These are phyloP conservation scores for Apiospora kogelbergensis DNA, from an alignment of 2,329 filamentous ascomycete genomes.

Conservation along the genomic window DNA sequence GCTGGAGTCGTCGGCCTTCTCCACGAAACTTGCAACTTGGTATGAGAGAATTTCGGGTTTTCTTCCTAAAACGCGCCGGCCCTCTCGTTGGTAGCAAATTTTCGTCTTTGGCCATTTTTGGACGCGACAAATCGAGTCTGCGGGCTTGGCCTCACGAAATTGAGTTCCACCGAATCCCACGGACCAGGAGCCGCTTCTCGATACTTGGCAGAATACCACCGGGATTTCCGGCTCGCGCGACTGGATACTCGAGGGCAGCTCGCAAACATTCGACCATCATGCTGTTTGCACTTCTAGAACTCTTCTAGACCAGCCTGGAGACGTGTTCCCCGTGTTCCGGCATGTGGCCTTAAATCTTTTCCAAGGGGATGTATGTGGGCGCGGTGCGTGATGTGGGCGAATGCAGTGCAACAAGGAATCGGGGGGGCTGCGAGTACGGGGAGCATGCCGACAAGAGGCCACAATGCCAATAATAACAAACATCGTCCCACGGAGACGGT, in stretches of 20 bases:
- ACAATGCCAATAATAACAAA: not conserved
- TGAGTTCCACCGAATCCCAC: not conserved
- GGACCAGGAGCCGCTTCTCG: not conserved
- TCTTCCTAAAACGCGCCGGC: not conserved
- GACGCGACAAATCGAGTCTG: not conserved
- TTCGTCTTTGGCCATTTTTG: not conserved
- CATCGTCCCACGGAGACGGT: not conserved
- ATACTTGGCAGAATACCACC: conserved; percentile 3
- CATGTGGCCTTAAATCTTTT: not conserved
- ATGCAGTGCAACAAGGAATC: not conserved
- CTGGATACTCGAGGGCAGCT: not conserved
- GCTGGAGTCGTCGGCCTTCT: not conserved
- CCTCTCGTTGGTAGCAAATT: not conserved
- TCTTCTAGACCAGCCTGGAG: not conserved
- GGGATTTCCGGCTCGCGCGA: conserved; percentile 1
- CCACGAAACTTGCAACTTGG: not conserved
- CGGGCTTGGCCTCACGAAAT: not conserved
- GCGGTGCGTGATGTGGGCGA: not conserved
- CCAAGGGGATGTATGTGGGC: not conserved
- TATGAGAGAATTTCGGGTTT: not conserved
- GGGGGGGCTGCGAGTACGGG: not conserved
- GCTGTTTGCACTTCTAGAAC: not conserved
- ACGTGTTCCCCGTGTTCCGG: not conserved
- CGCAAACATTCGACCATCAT: not conserved
- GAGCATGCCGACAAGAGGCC: not conserved